phyloP scores from a whole-genome alignment of 805 yeast genomes.

The Candida xyloterini region DNA sequence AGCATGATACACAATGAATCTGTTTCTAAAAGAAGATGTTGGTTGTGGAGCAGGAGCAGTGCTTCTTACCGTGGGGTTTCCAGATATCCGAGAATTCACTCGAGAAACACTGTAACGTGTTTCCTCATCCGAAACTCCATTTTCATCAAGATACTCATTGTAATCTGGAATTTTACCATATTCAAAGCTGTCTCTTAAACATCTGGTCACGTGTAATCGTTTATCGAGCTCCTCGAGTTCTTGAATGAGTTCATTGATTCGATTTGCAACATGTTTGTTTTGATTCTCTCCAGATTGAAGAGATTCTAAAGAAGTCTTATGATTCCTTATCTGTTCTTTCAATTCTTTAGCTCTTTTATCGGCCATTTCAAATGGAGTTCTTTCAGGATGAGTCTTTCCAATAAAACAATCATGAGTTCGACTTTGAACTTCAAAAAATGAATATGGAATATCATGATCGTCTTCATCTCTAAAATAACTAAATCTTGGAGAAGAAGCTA shows the following conservation, averaged over 20 bases:
- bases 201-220: conserved; percentile 23
- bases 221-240: conserved; percentile 33
- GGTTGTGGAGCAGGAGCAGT: conserved; percentile 31
- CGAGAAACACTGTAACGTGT: conserved; percentile 14
- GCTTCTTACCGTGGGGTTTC: conserved; percentile 14
- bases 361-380: conserved; percentile 48
- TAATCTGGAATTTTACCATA: conserved; percentile 28
- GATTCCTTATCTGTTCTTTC: conserved; percentile 35
- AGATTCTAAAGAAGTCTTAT: conserved; percentile 27
- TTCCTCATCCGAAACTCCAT: conserved; percentile 23
- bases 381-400: conserved; percentile 53
- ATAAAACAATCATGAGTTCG: conserved; percentile 65
- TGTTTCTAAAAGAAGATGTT: conserved; percentile 42
- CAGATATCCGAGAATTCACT: conserved; percentile 20
- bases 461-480: conserved; percentile 56
- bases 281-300: conserved; percentile 4
- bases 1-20: conserved; percentile 74
- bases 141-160: conserved; percentile 24
- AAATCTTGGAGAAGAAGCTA: conserved; percentile 52
- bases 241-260: conserved; percentile 23
- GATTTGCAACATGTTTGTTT: conserved; percentile 8
- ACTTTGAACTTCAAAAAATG: conserved; percentile 54
- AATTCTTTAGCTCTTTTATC: conserved; percentile 37
- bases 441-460: conserved; percentile 43
- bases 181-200: conserved; percentile 24